Percentiles rank a stretch among this genome's conserved stretches.
Evolutionary conservation across 2,329 filamentous ascomycete species (phyloP).

Genomic region (Sclerotinia trifoliorum): DNA sequence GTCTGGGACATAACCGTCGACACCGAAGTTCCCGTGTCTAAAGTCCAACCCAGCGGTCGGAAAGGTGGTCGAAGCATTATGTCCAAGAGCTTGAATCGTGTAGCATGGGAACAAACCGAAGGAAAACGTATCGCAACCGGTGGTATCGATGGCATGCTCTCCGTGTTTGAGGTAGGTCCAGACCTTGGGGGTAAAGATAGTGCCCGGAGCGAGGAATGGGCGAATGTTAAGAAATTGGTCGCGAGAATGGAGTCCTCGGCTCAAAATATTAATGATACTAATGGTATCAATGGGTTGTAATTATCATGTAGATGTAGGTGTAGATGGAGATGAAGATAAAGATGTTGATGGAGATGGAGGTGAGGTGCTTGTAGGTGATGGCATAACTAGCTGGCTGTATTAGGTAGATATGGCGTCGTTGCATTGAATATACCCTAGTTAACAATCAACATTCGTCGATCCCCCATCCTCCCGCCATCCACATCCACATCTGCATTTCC

Average conservation of each 20-base stretch:
- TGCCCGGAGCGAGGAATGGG: constrained; percentile 86
- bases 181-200: constrained; percentile 82
- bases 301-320: neutral
- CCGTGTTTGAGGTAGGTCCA: constrained; percentile 85
- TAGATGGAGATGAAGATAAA: neutral
- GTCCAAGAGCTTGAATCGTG: constrained; percentile 86
- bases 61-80: constrained; percentile 67
- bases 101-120: constrained; percentile 89
- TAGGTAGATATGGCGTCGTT: constrained; percentile 31
- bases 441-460: constrained; percentile 14
- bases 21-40: constrained; percentile 85
- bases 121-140: constrained; percentile 85
- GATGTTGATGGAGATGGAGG: neutral
- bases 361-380: neutral
- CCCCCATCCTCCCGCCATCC: neutral
- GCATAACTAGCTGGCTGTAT: neutral
- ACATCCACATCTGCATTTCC: neutral
- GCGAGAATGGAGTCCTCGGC: constrained; percentile 62
- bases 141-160: constrained; percentile 86
- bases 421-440: constrained; percentile 36
- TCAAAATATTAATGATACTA: constrained; percentile 27
- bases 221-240: constrained; percentile 85
- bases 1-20: constrained; percentile 94
- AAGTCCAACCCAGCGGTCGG: constrained; percentile 68
- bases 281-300: constrained; percentile 26